Base-by-base conservation (phyloP, 176 grass and related monocot species). In the Aegilops sharonensis region DNA sequence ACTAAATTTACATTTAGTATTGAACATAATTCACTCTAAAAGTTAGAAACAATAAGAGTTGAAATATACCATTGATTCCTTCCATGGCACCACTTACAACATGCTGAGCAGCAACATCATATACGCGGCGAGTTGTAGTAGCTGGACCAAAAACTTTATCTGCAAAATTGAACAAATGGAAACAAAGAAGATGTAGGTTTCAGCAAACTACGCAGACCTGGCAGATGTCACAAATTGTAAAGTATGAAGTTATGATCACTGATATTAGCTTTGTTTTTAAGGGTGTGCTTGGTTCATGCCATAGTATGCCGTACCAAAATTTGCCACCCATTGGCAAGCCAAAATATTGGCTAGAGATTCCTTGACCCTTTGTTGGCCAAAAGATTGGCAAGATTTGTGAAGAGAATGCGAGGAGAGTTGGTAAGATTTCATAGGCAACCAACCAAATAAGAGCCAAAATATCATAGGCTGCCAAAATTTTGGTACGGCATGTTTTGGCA, bases 141-240 rank as follows among this genome's bases (percentile, higher is more conserved):
- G 96, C 96, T 75, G 96, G 96, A 10, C 96, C 96, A 91, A 98
- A 98, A 80, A 98, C 96, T 91, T 90, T 98, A 89, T 98, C 96
- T 98, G 88, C 36, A 81, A 62, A 86, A 57, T 29, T 62, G 61
- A 81, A 54, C 32, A 72, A 65, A 68, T 50, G 11, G 12, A 85
- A 50, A 74, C 8, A 79, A 62, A 83, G 40, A 64, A 5, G 14
- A 81, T 81, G 35, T 30, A 62, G 30, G 8, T 45, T 72, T 90
- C 23, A 87, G 34, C 71, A 72, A 72, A 72, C 73, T 65, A 14
- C 18, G 64, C 42, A 64, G 29, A 57, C 4, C 24, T 59, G 47
- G 59, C 47, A 77, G 69, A 24, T 64, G 45, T 74, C 13, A 75
- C 42, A 67, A 59, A 57, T 21, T 66, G 43, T 66, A 37, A 77